Evolutionary conservation across 805 yeast genomes (phyloP), one percentile per base, ranked within the genome.

Genomic region (Kurtzmaniella cleridarum): DNA sequence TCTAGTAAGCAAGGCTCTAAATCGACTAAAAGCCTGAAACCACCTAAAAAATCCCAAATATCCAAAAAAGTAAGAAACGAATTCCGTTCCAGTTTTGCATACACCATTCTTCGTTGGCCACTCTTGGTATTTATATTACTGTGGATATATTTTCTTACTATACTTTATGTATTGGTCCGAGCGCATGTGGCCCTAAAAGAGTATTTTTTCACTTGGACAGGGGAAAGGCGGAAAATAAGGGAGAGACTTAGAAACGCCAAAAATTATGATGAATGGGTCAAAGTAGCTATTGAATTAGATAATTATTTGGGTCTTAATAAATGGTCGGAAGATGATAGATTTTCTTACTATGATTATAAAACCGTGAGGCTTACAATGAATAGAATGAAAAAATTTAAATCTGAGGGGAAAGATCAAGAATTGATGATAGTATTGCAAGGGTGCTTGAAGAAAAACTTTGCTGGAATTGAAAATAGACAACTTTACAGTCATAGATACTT

Each of bases 401-500:
- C 46, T 15, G 49, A 54, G 3, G 53, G 59, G 2, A 48, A 61
- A 12, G 64, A 57, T 24, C 73, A 73, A 14, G 79, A 76, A 35
- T 53, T 83, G 26, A 64, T 77, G 62, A 55, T 74, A 10, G 60
- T 79, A 6, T 58, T 85, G 27, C 87, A 81, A 46, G 78, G 78
- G 3, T 83, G 90, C 48, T 57, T 84, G 18, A 81, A 81, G 52
- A 69, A 77, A 37, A 84, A 85, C 51, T 85, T 84, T 62, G 89
- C 88, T 3, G 93, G 93, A 2, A 79, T 79, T 3, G 91, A 84
- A 54, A 82, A 83, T 50, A 75, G 85, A 27, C 69, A 75, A 40
- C 63, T 84, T 18, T 85, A 84, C 51, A 78, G 87, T 3, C 89
- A 84, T 57, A 66, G 85, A 34, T 81, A 84, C 55, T 82, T 76